Conservation (phyloP, 2,329 filamentous ascomycete genomes). For the Stagonosporopsis rhizophila region DNA sequence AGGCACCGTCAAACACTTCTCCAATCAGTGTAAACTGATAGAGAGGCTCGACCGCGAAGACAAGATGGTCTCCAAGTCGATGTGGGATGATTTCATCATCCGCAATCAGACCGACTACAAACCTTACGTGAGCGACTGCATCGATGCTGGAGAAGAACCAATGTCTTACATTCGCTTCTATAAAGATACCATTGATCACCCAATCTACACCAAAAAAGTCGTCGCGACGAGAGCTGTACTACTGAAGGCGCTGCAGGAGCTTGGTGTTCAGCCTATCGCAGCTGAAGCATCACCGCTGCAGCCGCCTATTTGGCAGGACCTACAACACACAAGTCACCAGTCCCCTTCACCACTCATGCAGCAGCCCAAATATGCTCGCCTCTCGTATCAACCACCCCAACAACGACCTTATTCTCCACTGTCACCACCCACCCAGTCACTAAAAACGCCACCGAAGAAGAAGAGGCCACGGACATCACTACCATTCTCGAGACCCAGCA, state of each 20-base stretch:
- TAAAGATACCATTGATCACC: conserved; percentile 40
- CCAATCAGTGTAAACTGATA: conserved; percentile 39
- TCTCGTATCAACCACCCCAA: conserved; percentile 1
- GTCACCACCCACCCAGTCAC: conserved; percentile 1
- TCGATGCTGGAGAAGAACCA: conserved; percentile 31
- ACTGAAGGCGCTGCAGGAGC: conserved; percentile 31
- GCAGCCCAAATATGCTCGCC: not conserved
- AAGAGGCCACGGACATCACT: conserved; percentile 6
- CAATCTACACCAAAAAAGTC: conserved; percentile 36
- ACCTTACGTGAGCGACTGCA: conserved; percentile 32
- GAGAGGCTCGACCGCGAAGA: conserved; percentile 37
- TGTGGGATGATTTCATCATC: conserved; percentile 52
- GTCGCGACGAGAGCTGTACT: conserved; percentile 27
- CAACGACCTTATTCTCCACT: not conserved
- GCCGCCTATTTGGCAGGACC: not conserved
- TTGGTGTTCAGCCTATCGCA: conserved; percentile 14
- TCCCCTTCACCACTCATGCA: not conserved
- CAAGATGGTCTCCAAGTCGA: conserved; percentile 46
- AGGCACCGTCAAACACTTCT: conserved; percentile 43
- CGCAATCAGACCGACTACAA: conserved; percentile 44
- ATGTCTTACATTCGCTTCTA: conserved; percentile 46
- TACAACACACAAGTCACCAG: not conserved
- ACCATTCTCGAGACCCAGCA: conserved; percentile 4
- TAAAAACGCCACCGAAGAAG: conserved; percentile 3
- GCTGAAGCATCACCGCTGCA: not conserved